Evolutionary conservation across 2,329 filamentous ascomycete genomes (phyloP).

Genomic region (Lasiodiplodia citricola): DNA sequence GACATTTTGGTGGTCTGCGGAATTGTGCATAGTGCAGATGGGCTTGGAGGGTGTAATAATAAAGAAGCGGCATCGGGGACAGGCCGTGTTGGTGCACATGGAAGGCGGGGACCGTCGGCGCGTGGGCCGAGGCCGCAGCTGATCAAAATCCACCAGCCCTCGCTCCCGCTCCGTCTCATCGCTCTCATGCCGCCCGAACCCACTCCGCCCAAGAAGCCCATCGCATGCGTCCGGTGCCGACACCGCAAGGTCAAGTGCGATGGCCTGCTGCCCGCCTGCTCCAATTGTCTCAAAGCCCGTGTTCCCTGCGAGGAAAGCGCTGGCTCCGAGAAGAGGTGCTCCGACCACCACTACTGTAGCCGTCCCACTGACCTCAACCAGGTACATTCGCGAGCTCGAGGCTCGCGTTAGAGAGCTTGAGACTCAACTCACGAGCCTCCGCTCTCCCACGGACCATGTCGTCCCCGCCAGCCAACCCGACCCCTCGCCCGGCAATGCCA

Average conservation of each 20-base stretch:
- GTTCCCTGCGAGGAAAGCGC: conserved; percentile 20
- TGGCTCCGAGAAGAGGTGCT: background rate
- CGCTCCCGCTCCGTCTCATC: conserved; percentile 7
- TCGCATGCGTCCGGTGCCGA: conserved; percentile 8
- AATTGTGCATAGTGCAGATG: no score
- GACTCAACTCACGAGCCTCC: background rate
- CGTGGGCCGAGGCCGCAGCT: background rate
- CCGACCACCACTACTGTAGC: background rate
- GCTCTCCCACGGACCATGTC: background rate
- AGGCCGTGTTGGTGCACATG: background rate
- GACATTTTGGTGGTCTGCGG: no score
- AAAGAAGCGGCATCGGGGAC: no score
- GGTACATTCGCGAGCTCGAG: conserved; percentile 12
- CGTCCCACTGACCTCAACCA: background rate
- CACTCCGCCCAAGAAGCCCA: conserved; percentile 1
- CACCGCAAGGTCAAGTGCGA: conserved; percentile 23
- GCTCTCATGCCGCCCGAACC: conserved; percentile 12
- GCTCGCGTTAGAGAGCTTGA: conserved; percentile 2
- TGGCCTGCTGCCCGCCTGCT: conserved; percentile 12
- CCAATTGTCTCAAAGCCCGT: conserved; percentile 12
- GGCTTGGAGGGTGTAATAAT: no score
- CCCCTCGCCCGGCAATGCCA: background rate
- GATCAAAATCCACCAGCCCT: background rate
- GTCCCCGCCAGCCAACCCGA: background rate
- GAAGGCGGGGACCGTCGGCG: background rate